Evolutionary conservation across 192 early-diverging fungal species (phyloP).

Genomic region (Entophlyctis luteolus): DNA sequence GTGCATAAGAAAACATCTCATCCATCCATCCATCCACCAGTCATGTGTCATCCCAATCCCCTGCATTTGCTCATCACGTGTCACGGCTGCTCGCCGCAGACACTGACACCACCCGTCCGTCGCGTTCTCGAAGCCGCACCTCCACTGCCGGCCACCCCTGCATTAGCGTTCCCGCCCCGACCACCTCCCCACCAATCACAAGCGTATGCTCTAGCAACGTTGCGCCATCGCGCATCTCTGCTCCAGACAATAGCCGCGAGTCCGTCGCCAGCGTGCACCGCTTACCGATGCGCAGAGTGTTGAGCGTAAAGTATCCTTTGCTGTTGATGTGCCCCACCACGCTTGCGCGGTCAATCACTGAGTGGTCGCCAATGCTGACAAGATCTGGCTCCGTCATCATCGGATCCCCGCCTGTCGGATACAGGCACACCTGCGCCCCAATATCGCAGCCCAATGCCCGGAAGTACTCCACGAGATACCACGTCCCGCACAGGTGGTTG

Average conservation of each 20-base stretch:
- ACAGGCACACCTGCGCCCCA: constrained; percentile 42
- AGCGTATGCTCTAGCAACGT: constrained; percentile 38
- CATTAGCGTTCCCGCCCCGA: constrained; percentile 29
- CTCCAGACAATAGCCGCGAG: constrained; percentile 43
- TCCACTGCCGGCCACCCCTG: constrained; percentile 38
- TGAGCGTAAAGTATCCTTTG: constrained; percentile 41
- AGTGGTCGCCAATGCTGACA: constrained; percentile 39
- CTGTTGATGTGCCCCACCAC: constrained; percentile 46
- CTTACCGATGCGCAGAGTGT: constrained; percentile 37
- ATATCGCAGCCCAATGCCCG: constrained; percentile 40
- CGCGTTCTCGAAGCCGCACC: no score
- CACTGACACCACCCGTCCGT: no score
- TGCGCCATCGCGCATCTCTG: constrained; percentile 23
- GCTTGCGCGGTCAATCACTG: constrained; percentile 40
- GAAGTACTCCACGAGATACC: constrained; percentile 41
- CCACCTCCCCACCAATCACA: constrained; percentile 37
- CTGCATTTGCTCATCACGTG: no score
- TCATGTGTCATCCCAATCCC: no score
- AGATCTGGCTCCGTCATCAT: constrained; percentile 53
- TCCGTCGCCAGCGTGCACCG: constrained; percentile 33
- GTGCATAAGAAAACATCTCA: no score
- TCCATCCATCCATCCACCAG: no score
- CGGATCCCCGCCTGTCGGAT: constrained; percentile 46
- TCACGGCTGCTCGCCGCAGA: no score
- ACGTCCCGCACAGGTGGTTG: constrained; percentile 34